Percentiles rank a stretch among this genome's conserved stretches.
phyloP scores from a whole-genome alignment of 1,139 yeast species.

The Scheffersomyces lignicola region DNA sequence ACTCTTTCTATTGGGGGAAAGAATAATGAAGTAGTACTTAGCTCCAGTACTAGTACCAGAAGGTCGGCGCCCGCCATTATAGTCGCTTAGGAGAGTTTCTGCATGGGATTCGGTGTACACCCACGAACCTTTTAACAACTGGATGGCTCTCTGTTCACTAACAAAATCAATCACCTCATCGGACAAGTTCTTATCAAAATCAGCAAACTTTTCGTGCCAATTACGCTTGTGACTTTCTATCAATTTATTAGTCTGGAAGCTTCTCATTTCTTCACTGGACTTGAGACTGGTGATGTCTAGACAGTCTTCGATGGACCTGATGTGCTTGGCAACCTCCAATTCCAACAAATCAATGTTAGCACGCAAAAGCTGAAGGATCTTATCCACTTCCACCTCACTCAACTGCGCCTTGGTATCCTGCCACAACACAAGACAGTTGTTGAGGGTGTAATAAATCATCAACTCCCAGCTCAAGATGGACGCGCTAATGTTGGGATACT shows the following conservation, averaged over 20 bases:
- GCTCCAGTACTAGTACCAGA: constrained; percentile 19
- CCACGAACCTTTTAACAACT: constrained; percentile 80
- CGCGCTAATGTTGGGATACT: constrained; percentile 40
- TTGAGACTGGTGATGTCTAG: constrained; percentile 44
- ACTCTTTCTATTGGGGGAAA: constrained; percentile 71
- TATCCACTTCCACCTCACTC: constrained; percentile 47
- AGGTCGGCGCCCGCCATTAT: not conserved
- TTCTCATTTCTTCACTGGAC: constrained; percentile 54
- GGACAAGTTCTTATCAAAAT: constrained; percentile 52
- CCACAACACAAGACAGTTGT: constrained; percentile 66
- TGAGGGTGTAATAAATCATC: constrained; percentile 56
- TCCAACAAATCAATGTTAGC: constrained; percentile 35
- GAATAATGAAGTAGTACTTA: constrained; percentile 55
- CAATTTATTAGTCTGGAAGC: constrained; percentile 50
- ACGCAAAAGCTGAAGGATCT: constrained; percentile 42
- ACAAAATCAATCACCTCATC: constrained; percentile 72
- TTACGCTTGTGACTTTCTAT: constrained; percentile 29
- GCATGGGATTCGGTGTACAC: constrained; percentile 70
- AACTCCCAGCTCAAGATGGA: constrained; percentile 56
- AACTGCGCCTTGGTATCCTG: constrained; percentile 60
- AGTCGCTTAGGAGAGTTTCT: constrained; percentile 30
- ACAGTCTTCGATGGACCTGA: constrained; percentile 43
- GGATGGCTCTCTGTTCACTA: constrained; percentile 73
- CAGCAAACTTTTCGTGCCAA: constrained; percentile 42
- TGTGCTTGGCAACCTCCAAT: constrained; percentile 20